Conservation (phyloP, 1,284 basidiomycete species). For the Ustilago esculenta region DNA sequence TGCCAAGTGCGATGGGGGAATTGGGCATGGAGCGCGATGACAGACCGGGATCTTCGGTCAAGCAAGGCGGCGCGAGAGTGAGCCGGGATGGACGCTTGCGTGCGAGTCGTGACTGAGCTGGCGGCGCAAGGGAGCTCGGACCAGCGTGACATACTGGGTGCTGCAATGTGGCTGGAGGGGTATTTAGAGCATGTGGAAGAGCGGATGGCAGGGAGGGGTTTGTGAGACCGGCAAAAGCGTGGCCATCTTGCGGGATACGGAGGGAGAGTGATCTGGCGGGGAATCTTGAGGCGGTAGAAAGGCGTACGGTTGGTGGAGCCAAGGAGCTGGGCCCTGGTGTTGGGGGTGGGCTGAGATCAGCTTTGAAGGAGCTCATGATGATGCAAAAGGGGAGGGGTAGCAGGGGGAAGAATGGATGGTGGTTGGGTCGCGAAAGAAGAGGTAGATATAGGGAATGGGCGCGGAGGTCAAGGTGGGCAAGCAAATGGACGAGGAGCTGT, state of each 20-base stretch:
- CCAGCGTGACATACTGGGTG: slow-evolving; percentile 6
- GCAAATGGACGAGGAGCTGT: neutral
- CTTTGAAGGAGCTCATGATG: slow-evolving; percentile 11
- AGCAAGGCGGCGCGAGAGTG: slow-evolving; percentile 29
- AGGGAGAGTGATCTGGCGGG: slow-evolving; percentile 33
- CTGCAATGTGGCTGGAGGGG: slow-evolving; percentile 15
- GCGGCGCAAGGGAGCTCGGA: slow-evolving; percentile 14
- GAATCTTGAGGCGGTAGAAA: slow-evolving; percentile 2
- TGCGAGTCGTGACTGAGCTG: slow-evolving; percentile 11
- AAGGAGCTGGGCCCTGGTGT: slow-evolving; percentile 45
- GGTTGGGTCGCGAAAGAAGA: neutral
- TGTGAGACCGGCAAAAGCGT: slow-evolving; percentile 29
- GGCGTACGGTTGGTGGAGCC: slow-evolving; percentile 15
- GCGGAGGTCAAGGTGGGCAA: neutral
- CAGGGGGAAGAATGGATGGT: neutral
- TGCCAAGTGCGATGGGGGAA: slow-evolving; percentile 32
- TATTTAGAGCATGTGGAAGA: slow-evolving; percentile 1
- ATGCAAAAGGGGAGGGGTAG: neutral
- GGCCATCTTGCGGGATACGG: slow-evolving; percentile 35
- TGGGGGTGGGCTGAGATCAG: slow-evolving; percentile 33
- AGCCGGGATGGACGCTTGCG: slow-evolving; percentile 49
- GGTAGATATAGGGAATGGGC: slow-evolving; percentile 5
- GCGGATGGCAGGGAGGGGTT: slow-evolving; percentile 21
- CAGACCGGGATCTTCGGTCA: slow-evolving; percentile 19
- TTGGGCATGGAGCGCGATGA: slow-evolving; percentile 50